phyloP scores from a whole-genome alignment of 768 basidiomycete genomes.

The Russula ochroleuca region DNA sequence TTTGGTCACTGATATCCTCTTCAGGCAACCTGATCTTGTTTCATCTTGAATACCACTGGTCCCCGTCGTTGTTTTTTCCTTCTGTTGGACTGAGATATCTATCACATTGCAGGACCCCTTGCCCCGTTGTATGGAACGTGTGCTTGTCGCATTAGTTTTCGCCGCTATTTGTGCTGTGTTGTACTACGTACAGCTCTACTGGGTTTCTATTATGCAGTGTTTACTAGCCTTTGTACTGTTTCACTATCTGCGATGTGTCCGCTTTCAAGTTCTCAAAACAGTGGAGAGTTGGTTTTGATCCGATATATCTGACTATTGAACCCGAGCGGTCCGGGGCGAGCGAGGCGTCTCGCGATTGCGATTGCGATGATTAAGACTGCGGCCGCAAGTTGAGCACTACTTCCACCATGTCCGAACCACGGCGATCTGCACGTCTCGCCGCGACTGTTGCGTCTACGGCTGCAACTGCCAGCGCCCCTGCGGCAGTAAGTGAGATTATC shows the following conservation, averaged over 20 bases:
- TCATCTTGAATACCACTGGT: slow-evolving; percentile 18
- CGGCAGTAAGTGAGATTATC: slow-evolving; percentile 2
- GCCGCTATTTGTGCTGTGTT: slow-evolving; percentile 26
- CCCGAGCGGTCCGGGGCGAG: slow-evolving; percentile 2
- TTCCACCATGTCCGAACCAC: slow-evolving; percentile 24
- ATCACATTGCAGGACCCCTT: slow-evolving; percentile 24
- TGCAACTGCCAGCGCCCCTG: neutral
- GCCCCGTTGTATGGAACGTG: slow-evolving; percentile 21
- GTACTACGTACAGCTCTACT: slow-evolving; percentile 25
- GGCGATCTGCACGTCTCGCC: slow-evolving; percentile 28
- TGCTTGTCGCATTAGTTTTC: slow-evolving; percentile 23
- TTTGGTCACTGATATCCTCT: neutral
- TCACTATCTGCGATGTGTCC: slow-evolving; percentile 7
- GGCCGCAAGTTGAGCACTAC: neutral
- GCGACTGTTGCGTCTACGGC: slow-evolving; percentile 10
- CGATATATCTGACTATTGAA: neutral
- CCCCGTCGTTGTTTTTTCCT: neutral
- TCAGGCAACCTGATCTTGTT: slow-evolving; percentile 20
- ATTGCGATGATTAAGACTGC: slow-evolving; percentile 17
- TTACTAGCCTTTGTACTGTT: slow-evolving; percentile 20
- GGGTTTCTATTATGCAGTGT: slow-evolving; percentile 25
- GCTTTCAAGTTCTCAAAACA: neutral
- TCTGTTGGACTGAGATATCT: slow-evolving; percentile 20
- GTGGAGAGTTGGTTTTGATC: neutral
- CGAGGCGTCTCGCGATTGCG: neutral